A percentile compares a stretch with the other conserved stretches of the same genome.
Conservation (phyloP, 2,329 filamentous ascomycete species). For the Calonectria montana region DNA sequence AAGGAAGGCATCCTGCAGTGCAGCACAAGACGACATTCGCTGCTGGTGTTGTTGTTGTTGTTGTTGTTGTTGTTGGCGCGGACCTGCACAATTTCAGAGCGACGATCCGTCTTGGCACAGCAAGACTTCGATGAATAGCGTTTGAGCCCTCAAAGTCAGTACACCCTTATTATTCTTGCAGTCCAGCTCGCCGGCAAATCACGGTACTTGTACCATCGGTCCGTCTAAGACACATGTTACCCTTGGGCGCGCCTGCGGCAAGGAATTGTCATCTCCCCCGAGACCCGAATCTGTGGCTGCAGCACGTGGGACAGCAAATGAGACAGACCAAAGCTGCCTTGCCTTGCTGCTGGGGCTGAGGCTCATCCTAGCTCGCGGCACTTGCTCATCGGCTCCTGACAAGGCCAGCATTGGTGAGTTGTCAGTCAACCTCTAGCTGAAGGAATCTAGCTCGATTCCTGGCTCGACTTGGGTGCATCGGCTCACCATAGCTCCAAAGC, state of each 20-base stretch:
- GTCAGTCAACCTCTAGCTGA: neutral
- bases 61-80: neutral
- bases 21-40: neutral
- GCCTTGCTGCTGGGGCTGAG: neutral
- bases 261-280: constrained; percentile 1
- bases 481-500: neutral
- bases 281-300: constrained; percentile 11
- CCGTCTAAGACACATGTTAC: constrained; percentile 8
- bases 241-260: neutral
- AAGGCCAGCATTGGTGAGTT: neutral
- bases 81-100: constrained; percentile 1
- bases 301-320: constrained; percentile 10
- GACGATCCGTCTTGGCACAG: constrained; percentile 18
- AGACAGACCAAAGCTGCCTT: neutral
- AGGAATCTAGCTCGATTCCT: neutral
- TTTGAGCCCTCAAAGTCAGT: constrained; percentile 4
- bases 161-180: constrained; percentile 1
- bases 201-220: constrained; percentile 5
- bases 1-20: neutral
- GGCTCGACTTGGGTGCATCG: neutral
- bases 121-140: neutral
- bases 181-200: neutral
- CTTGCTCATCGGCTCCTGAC: neutral
- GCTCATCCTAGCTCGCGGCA: neutral
- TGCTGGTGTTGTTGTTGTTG: neutral